Evolutionary conservation across 1,284 basidiomycete genomes (phyloP), one percentile per base, ranked within the genome.

Genomic region (Trametes versicolor): DNA sequence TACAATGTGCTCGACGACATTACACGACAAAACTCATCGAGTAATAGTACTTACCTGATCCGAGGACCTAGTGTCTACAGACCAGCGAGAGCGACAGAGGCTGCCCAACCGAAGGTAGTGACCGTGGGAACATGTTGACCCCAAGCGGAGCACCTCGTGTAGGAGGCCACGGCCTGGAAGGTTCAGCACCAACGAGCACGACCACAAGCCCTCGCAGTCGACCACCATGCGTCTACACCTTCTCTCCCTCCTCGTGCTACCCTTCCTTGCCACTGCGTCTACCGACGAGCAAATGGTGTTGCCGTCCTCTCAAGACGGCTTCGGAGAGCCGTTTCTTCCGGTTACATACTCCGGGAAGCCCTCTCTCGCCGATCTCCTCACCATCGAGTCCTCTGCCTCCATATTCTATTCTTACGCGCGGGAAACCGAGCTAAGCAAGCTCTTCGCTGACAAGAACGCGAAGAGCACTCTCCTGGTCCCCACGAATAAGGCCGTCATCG

Each of bases 351-450:
- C 74, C 36, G 69, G 63, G 39, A 64, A 71, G 66, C 88, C 88
- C 19, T 84, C 83, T 2, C 77, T 93, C 34, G 81, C 87, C 7
- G 92, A 94, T 78, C 77, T 92, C 47, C 83, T 94, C 69, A 93
- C 92, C 23, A 87, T 94, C 73, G 87, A 93, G 68, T 73, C 85
- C 3, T 85, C 85, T 0, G 84, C 85, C 4, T 92, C 91, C 48
- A 93, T 94, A 63, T 94, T 93, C 81, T 94, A 87, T 76, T 88
- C 90, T 1, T 94, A 94, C 74, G 88, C 90, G 8, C 83, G 92
- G 3, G 91, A 93, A 71, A 80, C 87, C 2, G 80, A 85, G 69
- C 70, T 88, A n/a, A 89, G 87, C 72, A 71, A 76, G 41, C 79
- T 81, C 12, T 84, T 93, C 60, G 74, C 75, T 13, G 79, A 84